phyloP scores from a whole-genome alignment of 257 asterid species.

The Jaltomata sinuosa region DNA sequence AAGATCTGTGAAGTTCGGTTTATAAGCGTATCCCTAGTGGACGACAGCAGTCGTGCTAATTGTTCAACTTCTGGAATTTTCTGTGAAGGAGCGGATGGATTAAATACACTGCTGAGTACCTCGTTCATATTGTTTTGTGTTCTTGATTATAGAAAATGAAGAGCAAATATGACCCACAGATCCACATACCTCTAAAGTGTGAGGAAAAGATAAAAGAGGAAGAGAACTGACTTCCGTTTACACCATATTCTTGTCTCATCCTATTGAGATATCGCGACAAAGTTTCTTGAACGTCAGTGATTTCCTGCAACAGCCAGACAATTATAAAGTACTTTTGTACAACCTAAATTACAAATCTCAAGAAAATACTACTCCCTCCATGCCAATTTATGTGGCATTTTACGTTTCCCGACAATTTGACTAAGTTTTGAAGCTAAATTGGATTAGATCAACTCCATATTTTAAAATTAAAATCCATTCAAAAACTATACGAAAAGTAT shows the following conservation, averaged over 20 bases:
- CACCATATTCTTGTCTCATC: background rate
- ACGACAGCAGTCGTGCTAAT: no score
- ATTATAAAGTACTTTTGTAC: background rate
- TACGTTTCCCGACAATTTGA: background rate
- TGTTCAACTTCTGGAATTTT: no score
- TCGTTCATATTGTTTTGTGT: background rate
- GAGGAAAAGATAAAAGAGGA: background rate
- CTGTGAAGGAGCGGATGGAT: no score
- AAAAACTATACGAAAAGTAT: no score
- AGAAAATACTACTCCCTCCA: no score
- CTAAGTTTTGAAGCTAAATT: no score
- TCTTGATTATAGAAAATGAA: background rate
- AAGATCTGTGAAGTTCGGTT: no score
- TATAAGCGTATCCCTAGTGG: no score
- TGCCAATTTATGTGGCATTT: background rate
- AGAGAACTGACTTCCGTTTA: background rate
- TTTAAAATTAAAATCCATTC: no score
- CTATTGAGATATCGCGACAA: background rate
- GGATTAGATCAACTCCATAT: no score
- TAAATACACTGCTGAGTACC: no score
- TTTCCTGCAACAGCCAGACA: background rate
- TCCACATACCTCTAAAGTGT: background rate
- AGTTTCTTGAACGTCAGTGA: background rate
- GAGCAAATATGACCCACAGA: background rate
- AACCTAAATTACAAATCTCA: no score